A percentile compares a stretch with the other conserved stretches of the same genome.
Evolutionary conservation across 2,329 filamentous ascomycete species (phyloP).

Genomic region (Aspergillus brunneoviolaceus): DNA sequence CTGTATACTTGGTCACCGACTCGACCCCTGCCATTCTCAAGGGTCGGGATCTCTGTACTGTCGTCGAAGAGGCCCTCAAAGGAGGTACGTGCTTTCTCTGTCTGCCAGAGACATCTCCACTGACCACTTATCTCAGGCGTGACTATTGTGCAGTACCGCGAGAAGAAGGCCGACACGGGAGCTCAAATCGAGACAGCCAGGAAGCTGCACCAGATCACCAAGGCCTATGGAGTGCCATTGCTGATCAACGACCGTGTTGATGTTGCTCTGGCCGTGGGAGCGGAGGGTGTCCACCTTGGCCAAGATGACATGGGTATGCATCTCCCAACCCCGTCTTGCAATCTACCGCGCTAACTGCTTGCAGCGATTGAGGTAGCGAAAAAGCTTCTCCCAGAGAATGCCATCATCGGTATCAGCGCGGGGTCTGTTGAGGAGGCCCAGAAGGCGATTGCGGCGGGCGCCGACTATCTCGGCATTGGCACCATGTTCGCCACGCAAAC

Average conservation of each 20-base stretch:
- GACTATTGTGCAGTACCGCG: constrained; percentile 84
- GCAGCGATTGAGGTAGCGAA: constrained; percentile 65
- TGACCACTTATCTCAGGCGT: constrained; percentile 51
- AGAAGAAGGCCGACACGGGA: constrained; percentile 77
- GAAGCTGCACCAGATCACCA: constrained; percentile 69
- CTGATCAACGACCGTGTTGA: constrained; percentile 93
- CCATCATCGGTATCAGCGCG: constrained; percentile 89
- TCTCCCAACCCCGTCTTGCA: neutral
- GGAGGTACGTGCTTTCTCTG: constrained; percentile 56
- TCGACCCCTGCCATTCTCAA: constrained; percentile 83
- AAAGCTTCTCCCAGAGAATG: constrained; percentile 67
- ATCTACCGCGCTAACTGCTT: constrained; percentile 6
- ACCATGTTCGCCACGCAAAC: constrained; percentile 85
- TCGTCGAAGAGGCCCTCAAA: constrained; percentile 72
- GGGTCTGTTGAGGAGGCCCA: constrained; percentile 71
- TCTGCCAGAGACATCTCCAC: neutral
- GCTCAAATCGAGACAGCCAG: constrained; percentile 68
- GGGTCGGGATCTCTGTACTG: constrained; percentile 63
- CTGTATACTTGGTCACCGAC: constrained; percentile 89
- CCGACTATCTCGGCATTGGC: constrained; percentile 87
- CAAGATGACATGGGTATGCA: constrained; percentile 82
- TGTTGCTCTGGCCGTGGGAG: constrained; percentile 79
- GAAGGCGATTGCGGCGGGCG: constrained; percentile 70
- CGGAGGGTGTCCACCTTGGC: constrained; percentile 90
- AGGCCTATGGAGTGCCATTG: constrained; percentile 68